Percentiles rank a stretch among this genome's conserved stretches.
phyloP scores from a whole-genome alignment of 2,329 filamentous ascomycete species.

The Xylariaceae sp. region DNA sequence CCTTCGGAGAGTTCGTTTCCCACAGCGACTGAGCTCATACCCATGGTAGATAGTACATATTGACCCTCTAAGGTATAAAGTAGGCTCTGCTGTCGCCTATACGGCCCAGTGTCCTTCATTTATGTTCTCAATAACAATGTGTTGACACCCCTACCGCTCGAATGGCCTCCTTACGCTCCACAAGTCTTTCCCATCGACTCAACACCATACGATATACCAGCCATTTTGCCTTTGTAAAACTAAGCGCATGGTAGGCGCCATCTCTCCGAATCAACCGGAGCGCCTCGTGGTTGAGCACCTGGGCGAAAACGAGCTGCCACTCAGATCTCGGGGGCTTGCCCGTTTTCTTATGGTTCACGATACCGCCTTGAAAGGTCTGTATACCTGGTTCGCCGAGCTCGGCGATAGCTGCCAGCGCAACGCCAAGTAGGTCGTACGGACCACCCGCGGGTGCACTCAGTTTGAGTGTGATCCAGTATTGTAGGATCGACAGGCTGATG shows the following conservation, averaged over 20 bases:
- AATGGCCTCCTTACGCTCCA: not conserved
- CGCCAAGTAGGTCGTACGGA: conserved; percentile 16
- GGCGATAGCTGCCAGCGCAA: conserved; percentile 18
- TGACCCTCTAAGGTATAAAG: too few species aligned
- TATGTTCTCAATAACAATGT: not conserved
- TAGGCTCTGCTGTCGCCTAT: too few species aligned
- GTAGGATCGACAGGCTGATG: conserved; percentile 11
- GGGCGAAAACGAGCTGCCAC: conserved; percentile 13
- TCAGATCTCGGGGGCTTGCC: not conserved
- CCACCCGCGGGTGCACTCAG: conserved; percentile 19
- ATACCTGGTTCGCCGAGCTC: conserved; percentile 16
- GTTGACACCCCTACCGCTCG: not conserved
- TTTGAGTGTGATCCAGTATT: conserved; percentile 14
- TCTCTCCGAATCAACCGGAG: not conserved
- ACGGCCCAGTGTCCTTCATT: too few species aligned
- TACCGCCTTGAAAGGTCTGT: not conserved
- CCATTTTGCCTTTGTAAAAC: conserved; percentile 19
- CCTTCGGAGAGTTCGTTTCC: too few species aligned
- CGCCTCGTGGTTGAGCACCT: conserved; percentile 6
- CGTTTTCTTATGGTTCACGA: not conserved
- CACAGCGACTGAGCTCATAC: too few species aligned
- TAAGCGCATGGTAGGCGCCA: conserved; percentile 3
- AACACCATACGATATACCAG: conserved; percentile 8
- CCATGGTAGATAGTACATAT: too few species aligned
- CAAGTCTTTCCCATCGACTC: not conserved